Evolutionary conservation across 2,329 filamentous ascomycete genomes (phyloP), one percentile per base, ranked within the genome.

Genomic region (Didymella pinodella): DNA sequence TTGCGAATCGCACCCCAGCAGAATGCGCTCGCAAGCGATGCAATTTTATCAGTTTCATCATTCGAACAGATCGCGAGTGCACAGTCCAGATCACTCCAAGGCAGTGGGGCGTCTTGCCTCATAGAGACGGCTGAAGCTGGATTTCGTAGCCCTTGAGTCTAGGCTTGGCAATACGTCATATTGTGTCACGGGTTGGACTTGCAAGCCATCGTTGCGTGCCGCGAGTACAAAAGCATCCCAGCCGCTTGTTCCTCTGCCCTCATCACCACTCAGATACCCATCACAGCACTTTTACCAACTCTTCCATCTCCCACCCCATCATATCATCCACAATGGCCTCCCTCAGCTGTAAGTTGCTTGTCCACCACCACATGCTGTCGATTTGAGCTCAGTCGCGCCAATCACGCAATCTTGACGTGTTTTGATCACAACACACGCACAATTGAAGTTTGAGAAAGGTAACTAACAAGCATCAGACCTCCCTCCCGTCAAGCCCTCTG

Each of bases 401-500:
- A 40, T 12, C 16, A 64, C 59, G 63, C 59, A 65, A 63, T 65
- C 54, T 45, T 45, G 41, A 29, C 49, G 45, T 55, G 41, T 48
- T 47, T 57, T 48, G 54, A 41, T 41, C 41, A 34, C 14, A 52
- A 34, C 7, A n/a, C 16, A 36, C 63, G 56, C 22, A 44, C 40
- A 20, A 59, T 48, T 50, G 43, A 32, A 20, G 4, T 14, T 26
- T 26, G 8, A 26, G 4, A 1, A 18, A 14, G 10, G 46, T 34
- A 50, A 48, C 67, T 74, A 65, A 74, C 60, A 31, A 28, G 38
- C 48, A 59, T 47, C 65, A 88, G 86, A 90, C 78, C 85, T 91
- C 55, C 89, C 89, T 69, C 84, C 93, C 69, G 95, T 99, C 77
- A 98, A 97, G 90, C 95, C 95, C 71, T 97, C 93, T 76, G 94